Evolutionary conservation across 148 eudicot genomes (phyloP).

Genomic region (Dianthus caryophyllus): DNA sequence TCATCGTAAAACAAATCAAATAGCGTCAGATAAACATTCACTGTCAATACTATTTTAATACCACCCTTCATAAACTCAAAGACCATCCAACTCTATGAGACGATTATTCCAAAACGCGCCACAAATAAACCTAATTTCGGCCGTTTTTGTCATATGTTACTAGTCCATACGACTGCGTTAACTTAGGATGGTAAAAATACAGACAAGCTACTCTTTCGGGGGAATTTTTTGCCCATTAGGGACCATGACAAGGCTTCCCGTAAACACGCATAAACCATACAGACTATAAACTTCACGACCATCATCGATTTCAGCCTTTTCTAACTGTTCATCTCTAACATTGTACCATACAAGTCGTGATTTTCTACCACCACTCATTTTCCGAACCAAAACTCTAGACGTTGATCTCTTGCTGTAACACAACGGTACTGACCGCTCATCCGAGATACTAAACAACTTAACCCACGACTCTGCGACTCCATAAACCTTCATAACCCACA

Average conservation of each 20-base stretch:
- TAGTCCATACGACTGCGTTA: too few species aligned
- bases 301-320: not conserved
- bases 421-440: not conserved
- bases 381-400: not conserved
- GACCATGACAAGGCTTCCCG: not conserved
- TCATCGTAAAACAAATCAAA: too few species aligned
- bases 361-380: not conserved
- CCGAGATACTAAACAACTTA: not conserved
- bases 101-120: too few species aligned
- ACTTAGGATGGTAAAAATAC: too few species aligned
- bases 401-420: not conserved
- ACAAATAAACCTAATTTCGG: too few species aligned
- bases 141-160: too few species aligned
- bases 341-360: not conserved
- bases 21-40: too few species aligned
- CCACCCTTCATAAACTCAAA: too few species aligned
- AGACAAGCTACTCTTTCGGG: too few species aligned
- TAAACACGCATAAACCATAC: not conserved
- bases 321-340: not conserved
- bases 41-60: too few species aligned
- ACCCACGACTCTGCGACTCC: slow-evolving; percentile 4
- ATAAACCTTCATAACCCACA: slow-evolving; percentile 12
- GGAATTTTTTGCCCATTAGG: not conserved
- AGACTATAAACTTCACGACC: not conserved
- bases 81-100: too few species aligned